phyloP scores from a whole-genome alignment of 129 eudicot species.

The Centrapalus pauciflorus region DNA sequence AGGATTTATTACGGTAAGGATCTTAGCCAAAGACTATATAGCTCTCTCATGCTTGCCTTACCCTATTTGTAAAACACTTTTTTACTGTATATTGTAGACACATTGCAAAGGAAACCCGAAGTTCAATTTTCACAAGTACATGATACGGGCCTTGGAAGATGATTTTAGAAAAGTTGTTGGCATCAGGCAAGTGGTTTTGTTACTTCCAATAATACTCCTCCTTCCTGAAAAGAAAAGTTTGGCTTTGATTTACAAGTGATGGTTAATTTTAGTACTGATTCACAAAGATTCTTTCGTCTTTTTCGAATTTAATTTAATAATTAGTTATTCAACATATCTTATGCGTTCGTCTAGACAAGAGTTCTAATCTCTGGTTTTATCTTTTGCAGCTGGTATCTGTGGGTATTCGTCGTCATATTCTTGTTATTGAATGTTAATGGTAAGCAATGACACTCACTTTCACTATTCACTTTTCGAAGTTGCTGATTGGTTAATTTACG shows the following conservation, averaged over 20 bases:
- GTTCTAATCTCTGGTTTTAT: background rate
- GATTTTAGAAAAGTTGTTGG: conserved; percentile 77
- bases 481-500: background rate
- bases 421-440: conserved; percentile 70
- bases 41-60: background rate
- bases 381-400: conserved; percentile 76
- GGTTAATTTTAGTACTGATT: background rate
- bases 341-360: background rate
- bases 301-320: background rate
- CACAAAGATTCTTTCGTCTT: background rate
- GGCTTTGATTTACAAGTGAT: background rate
- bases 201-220: background rate
- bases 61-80: background rate
- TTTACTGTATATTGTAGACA: conserved; percentile 24
- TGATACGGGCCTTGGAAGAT: conserved; percentile 67
- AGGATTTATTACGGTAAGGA: conserved; percentile 58
- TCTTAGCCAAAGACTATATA: background rate
- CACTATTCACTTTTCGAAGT: background rate
- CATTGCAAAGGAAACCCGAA: conserved; percentile 53
- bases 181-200: conserved; percentile 42
- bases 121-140: conserved; percentile 71
- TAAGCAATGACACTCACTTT: conserved; percentile 21
- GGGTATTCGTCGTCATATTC: conserved; percentile 67
- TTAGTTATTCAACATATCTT: background rate
- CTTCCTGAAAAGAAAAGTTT: background rate